Percentiles rank a stretch among this genome's conserved stretches.
These are phyloP conservation scores for Colletotrichum gigasporum DNA, from an alignment of 2,329 filamentous ascomycete genomes.

Conservation along the genomic window DNA sequence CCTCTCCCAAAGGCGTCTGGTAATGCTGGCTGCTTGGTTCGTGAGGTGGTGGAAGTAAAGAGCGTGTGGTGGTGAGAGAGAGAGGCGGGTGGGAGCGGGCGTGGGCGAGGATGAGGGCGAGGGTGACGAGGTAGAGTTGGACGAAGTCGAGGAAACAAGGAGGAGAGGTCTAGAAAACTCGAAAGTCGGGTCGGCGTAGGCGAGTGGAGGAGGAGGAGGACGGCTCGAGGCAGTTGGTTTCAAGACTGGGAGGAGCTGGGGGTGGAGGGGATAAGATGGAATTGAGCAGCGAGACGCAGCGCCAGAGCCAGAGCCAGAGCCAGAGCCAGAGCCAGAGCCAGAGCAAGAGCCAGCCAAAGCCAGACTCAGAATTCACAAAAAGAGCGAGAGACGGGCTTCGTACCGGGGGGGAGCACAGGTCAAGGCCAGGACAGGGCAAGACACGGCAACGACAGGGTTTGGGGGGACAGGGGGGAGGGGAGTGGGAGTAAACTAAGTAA, in stretches of 20 bases:
- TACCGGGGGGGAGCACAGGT: conserved; percentile 9
- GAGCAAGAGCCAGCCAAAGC: conserved; percentile 1
- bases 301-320: neutral
- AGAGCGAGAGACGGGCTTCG: conserved; percentile 1
- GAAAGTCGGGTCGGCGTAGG: conserved; percentile 16
- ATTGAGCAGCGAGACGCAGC: conserved; percentile 22
- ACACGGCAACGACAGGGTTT: conserved; percentile 26
- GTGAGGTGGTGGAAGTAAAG: neutral
- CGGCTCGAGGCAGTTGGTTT: conserved; percentile 23
- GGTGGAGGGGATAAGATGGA: conserved; percentile 34
- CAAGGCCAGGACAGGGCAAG: conserved; percentile 27
- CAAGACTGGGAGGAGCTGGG: conserved; percentile 30
- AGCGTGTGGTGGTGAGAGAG: conserved; percentile 5
- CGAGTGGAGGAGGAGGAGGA: conserved; percentile 13
- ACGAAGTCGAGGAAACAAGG: conserved; percentile 23
- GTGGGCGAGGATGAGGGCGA: neutral
- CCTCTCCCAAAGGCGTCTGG: conserved; percentile 4
- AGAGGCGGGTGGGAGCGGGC: neutral
- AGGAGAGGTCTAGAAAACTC: conserved; percentile 20
- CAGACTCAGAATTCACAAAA: too few relatives aligned
- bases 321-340: neutral
- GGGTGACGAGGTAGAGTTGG: neutral
- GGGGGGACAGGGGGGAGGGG: conserved; percentile 11
- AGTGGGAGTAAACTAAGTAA: conserved; percentile 8
- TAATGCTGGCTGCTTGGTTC: conserved; percentile 1